A percentile compares a stretch with the other conserved stretches of the same genome.
These are phyloP conservation scores for Mangifera indica DNA, from an alignment of 345 rosid species.

Conservation along the genomic window DNA sequence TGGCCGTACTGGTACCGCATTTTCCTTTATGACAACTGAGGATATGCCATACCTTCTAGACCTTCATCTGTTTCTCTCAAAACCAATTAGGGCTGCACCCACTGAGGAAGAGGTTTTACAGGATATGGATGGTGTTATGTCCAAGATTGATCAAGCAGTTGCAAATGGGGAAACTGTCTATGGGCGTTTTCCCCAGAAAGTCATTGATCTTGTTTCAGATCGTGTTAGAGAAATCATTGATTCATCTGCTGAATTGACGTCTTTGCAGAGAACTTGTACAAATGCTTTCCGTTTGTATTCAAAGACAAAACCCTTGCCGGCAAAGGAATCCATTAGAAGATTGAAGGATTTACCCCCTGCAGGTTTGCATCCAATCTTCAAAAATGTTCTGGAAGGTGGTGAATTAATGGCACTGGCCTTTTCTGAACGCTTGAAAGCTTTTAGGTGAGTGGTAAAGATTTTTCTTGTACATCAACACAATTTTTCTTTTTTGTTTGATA, in stretches of 20 bases:
- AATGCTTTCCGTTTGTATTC: slow-evolving; percentile 91
- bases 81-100: slow-evolving; percentile 83
- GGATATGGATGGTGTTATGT: slow-evolving; percentile 72
- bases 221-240: slow-evolving; percentile 64
- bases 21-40: slow-evolving; percentile 83
- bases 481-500: background rate
- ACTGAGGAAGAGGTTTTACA: slow-evolving; percentile 87
- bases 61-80: slow-evolving; percentile 93
- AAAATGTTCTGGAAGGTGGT: slow-evolving; percentile 71
- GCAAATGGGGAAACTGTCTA: slow-evolving; percentile 85
- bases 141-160: slow-evolving; percentile 64
- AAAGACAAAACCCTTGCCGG: slow-evolving; percentile 78
- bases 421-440: slow-evolving; percentile 77
- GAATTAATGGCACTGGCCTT: slow-evolving; percentile 90
- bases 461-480: background rate
- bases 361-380: slow-evolving; percentile 89
- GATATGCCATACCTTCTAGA: slow-evolving; percentile 88
- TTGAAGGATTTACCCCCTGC: slow-evolving; percentile 75
- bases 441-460: slow-evolving; percentile 53
- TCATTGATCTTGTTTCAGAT: slow-evolving; percentile 82
- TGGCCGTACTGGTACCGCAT: slow-evolving; percentile 89
- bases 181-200: slow-evolving; percentile 87
- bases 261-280: slow-evolving; percentile 67
- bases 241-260: slow-evolving; percentile 72
- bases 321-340: slow-evolving; percentile 89